Percentiles rank a stretch among this genome's conserved stretches.
These are phyloP conservation scores for Priceomyces medius DNA, from an alignment of 805 yeast genomes.

Conservation along the genomic window DNA sequence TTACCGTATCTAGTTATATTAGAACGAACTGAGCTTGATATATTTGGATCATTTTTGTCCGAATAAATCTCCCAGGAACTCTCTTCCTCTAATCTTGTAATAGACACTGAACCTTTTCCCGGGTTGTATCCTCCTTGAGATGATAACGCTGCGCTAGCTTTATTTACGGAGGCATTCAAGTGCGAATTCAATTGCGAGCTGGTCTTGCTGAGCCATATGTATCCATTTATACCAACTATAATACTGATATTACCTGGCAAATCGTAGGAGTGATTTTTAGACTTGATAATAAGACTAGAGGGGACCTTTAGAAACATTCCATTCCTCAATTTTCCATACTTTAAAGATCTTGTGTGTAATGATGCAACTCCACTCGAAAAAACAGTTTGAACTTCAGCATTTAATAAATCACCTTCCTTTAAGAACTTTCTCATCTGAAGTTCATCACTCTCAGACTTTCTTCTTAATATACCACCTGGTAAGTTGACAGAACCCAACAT, in stretches of 20 bases:
- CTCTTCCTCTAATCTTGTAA: conserved; percentile 87
- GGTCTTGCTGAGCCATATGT: conserved; percentile 84
- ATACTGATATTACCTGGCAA: conserved; percentile 93
- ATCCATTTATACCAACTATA: conserved; percentile 93
- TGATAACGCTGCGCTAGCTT: conserved; percentile 40
- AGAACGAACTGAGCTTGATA: conserved; percentile 58
- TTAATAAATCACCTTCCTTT: conserved; percentile 93
- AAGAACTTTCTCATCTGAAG: conserved; percentile 90
- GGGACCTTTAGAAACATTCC: conserved; percentile 85
- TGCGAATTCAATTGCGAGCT: conserved; percentile 17
- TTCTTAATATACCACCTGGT: conserved; percentile 94
- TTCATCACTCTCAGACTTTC: conserved; percentile 94
- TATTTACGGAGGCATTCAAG: conserved; percentile 22
- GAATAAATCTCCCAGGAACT: conserved; percentile 94
- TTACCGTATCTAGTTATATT: conserved; percentile 84
- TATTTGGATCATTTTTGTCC: conserved; percentile 74
- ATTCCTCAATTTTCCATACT: conserved; percentile 92
- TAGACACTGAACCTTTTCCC: conserved; percentile 62
- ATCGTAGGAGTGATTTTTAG: conserved; percentile 82
- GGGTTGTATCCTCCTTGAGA: conserved; percentile 44
- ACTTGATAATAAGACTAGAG: conserved; percentile 74
- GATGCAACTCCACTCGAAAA: conserved; percentile 91
- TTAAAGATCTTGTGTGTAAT: conserved; percentile 89
- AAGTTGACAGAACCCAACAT: conserved; percentile 94
- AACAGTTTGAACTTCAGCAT: conserved; percentile 92